These are phyloP conservation scores for Raffaelea deltoideospora DNA, from an alignment of 2,329 filamentous ascomycete species.

Conservation along the genomic window DNA sequence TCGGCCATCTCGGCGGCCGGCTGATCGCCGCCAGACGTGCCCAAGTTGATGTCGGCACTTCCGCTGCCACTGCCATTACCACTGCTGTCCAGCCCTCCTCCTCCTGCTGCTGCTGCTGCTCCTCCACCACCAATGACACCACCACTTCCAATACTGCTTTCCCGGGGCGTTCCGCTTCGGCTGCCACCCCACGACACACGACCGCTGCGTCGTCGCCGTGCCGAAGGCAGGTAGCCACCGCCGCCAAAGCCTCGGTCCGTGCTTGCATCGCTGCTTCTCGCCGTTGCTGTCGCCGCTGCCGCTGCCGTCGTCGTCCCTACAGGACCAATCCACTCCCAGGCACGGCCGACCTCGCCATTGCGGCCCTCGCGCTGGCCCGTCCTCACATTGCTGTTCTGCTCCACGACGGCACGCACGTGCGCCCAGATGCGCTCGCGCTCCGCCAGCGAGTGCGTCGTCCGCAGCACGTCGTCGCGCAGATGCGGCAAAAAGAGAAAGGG, in stretches of 20 bases:
- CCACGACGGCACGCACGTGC: slow-evolving; percentile 68
- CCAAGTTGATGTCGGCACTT: too few relatives aligned
- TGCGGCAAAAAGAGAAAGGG: slow-evolving; percentile 78
- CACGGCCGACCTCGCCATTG: slow-evolving; percentile 49
- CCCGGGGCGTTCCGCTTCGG: slow-evolving; percentile 23
- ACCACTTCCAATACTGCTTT: too few relatives aligned
- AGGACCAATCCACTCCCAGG: slow-evolving; percentile 57
- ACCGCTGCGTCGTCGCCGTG: slow-evolving; percentile 33
- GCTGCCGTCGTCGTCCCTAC: slow-evolving; percentile 26
- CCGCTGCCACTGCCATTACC: too few relatives aligned
- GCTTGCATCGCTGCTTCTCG: too few relatives aligned
- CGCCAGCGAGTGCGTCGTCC: slow-evolving; percentile 61
- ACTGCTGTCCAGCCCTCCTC: too few relatives aligned
- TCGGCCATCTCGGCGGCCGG: slow-evolving; percentile 17
- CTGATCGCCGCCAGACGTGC: too few relatives aligned
- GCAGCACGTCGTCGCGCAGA: slow-evolving; percentile 76
- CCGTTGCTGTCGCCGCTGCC: slow-evolving; percentile 16
- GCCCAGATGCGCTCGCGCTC: slow-evolving; percentile 75
- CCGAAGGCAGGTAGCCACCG: slow-evolving; percentile 1
- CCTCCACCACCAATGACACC: too few relatives aligned
- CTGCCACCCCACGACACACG: slow-evolving; percentile 26
- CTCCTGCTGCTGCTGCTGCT: too few relatives aligned
- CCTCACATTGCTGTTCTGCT: slow-evolving; percentile 85
- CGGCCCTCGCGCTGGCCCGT: slow-evolving; percentile 53
- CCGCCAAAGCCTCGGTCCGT: too few relatives aligned